Conservation (phyloP, 225 moss, liverwort and hornwort species). For the Physcomitrellopsis africana region DNA sequence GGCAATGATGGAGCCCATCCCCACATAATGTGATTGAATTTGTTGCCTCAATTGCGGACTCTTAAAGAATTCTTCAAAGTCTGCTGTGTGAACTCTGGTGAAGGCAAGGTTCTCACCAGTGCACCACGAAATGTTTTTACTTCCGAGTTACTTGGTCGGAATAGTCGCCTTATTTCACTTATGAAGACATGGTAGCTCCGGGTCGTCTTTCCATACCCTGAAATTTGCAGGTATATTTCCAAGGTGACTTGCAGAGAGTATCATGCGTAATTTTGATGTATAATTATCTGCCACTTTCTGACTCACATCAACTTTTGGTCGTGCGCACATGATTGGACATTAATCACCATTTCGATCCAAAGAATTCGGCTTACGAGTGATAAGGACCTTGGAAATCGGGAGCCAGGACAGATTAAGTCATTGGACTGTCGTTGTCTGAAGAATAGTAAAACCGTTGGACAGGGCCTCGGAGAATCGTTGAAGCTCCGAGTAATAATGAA, state of each 20-base stretch:
- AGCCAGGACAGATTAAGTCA: background rate
- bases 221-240: background rate
- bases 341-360: background rate
- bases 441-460: background rate
- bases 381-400: conserved; percentile 6
- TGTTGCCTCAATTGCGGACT: background rate
- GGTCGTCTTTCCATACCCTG: background rate
- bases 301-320: background rate
- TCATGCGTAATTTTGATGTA: background rate
- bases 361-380: background rate
- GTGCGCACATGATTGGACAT: background rate
- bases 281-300: background rate
- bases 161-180: background rate
- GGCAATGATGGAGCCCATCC: background rate
- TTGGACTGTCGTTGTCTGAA: background rate
- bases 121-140: no score
- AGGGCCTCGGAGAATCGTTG: conserved; percentile 5
- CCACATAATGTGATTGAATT: background rate
- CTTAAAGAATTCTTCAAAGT: background rate
- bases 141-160: no score
- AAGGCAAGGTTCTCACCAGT: no score
- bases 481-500: background rate
- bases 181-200: background rate
- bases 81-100: no score
- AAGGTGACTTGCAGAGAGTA: background rate